Evolutionary conservation across 2,329 filamentous ascomycete species (phyloP), one percentile per base, ranked within the genome.

Genomic region (Fusarium cicatricum): DNA sequence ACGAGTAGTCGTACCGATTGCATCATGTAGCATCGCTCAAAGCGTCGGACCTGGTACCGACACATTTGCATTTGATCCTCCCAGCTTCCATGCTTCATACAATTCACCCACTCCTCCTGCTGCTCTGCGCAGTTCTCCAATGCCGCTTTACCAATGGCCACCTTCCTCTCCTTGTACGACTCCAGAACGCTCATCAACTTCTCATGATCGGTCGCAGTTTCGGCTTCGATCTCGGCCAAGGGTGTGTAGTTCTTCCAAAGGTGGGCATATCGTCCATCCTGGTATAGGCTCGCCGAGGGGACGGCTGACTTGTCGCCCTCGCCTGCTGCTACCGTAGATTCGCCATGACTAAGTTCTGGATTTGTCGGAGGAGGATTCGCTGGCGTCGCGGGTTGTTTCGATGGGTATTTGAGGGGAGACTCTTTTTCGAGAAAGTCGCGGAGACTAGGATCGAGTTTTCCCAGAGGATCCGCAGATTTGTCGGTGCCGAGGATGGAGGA

Each of bases 111-210:
- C 54, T 89, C 88, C 71, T 91, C 82, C 77, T 97, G 92, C 72
- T 96, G 91, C 57, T 93, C 75, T 1, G 92, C 89, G 75, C 95
- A 99, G 74, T 98, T 99, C 78, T 99, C 95, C 70, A 97, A 81
- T 10, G 94, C 93, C 1, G 92, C 90, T 36, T 84, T 82, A 26
- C 90, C 91, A 58, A 98, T 90, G 50, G 86, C 83, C 29, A 85
- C 84, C 72, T 90, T 91, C 58, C 92, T 87, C 71, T 91, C 86
- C 74, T 97, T 96, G 82, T 89, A 96, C 7, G 86, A 88, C 47
- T 94, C 89, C 45, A 97, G 80, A 51, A 98, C 87, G 71, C 91
- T 87, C 72, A 85, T 82, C 63, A 96, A 82, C 73, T 90, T 90
- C 71, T 97, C 92, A 69, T 92, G 87, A 66, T 95, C 90, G 33